Percentiles rank a stretch among this genome's conserved stretches.
phyloP scores from a whole-genome alignment of 2,329 filamentous ascomycete species.

The Cercospora sp. region DNA sequence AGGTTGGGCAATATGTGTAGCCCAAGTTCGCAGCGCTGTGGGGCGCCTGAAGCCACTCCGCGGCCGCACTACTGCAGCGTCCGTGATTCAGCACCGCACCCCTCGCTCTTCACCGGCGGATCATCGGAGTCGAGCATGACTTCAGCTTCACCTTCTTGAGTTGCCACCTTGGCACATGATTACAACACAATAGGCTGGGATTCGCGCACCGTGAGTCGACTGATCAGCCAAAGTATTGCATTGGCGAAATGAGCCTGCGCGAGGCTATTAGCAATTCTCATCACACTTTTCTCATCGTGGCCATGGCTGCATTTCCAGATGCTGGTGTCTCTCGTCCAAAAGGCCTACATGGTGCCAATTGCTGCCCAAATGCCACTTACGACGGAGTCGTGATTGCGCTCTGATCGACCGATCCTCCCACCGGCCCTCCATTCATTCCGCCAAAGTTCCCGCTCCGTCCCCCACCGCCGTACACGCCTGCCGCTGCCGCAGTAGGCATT shows the following conservation, averaged over 20 bases:
- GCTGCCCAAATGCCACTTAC: not conserved
- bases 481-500: not conserved
- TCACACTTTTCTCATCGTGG: not conserved
- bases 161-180: not conserved
- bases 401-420: slow-evolving; percentile 8
- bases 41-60: not conserved
- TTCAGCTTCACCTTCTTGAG: not conserved
- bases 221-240: not conserved
- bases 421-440: slow-evolving; percentile 8
- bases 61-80: not conserved
- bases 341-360: slow-evolving; percentile 2
- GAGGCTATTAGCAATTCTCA: not conserved
- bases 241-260: not conserved
- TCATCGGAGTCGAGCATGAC: not conserved
- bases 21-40: not conserved
- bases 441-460: slow-evolving; percentile 2
- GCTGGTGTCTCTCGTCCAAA: slow-evolving; percentile 9
- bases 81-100: not conserved
- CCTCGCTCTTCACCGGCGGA: not conserved
- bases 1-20: not conserved
- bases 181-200: not conserved
- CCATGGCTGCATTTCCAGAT: slow-evolving; percentile 2
- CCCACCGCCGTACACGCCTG: slow-evolving; percentile 3
- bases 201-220: not conserved
- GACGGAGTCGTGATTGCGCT: slow-evolving; percentile 11